These are phyloP conservation scores for Rhizoctonia solani DNA, from an alignment of 1,284 basidiomycete species.

Conservation along the genomic window DNA sequence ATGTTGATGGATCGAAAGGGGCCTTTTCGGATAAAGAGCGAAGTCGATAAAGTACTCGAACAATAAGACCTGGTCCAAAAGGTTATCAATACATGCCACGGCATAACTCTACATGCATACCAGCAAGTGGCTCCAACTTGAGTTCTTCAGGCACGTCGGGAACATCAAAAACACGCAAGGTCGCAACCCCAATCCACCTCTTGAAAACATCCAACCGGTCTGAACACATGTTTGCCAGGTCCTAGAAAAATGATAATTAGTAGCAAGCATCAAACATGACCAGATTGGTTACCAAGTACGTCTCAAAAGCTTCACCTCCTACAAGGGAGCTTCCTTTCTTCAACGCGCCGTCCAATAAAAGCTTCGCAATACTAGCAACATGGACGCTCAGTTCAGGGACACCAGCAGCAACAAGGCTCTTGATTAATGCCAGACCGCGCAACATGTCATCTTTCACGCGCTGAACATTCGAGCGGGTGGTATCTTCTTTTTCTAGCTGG, in stretches of 20 bases:
- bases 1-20: conserved; percentile 84
- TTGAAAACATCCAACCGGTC: conserved; percentile 69
- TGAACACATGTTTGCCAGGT: conserved; percentile 67
- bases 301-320: conserved; percentile 66
- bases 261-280: not conserved
- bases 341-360: conserved; percentile 70
- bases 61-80: conserved; percentile 62
- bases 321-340: conserved; percentile 62
- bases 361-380: conserved; percentile 60
- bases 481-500: conserved; percentile 81
- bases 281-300: conserved; percentile 66
- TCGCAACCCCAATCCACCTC: conserved; percentile 78
- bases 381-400: conserved; percentile 62
- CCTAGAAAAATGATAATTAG: conserved; percentile 47
- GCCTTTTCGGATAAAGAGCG: conserved; percentile 81
- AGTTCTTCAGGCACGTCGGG: conserved; percentile 73
- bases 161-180: conserved; percentile 71
- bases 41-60: conserved; percentile 86
- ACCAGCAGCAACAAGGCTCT: conserved; percentile 63
- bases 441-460: conserved; percentile 58
- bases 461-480: conserved; percentile 63
- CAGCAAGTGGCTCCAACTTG: conserved; percentile 67
- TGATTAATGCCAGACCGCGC: conserved; percentile 70
- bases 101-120: conserved; percentile 50
- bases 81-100: conserved; percentile 6